These are phyloP conservation scores for Castanopsis chinensis DNA, from an alignment of 306 rosid species.

Conservation along the genomic window DNA sequence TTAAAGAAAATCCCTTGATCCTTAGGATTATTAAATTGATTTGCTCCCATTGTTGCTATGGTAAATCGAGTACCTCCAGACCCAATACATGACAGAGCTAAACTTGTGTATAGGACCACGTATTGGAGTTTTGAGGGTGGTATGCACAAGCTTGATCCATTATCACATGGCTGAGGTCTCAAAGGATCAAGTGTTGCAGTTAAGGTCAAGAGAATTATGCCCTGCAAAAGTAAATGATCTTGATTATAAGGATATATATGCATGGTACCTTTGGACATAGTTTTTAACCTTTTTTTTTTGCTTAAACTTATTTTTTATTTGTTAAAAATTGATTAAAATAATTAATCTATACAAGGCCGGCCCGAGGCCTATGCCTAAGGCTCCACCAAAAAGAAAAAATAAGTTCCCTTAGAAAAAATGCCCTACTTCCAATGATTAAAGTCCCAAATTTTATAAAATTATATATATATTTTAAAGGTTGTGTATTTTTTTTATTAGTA, in stretches of 20 bases:
- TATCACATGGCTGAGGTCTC: constrained; percentile 18
- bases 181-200: constrained; percentile 14
- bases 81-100: constrained; percentile 13
- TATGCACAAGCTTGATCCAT: constrained; percentile 8
- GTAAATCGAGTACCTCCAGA: constrained; percentile 20
- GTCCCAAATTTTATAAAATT: no score
- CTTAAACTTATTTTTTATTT: no score
- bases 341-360: no score
- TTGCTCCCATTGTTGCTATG: constrained; percentile 27
- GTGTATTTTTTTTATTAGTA: no score
- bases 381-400: no score
- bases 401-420: no score
- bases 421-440: no score
- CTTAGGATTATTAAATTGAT: constrained; percentile 16
- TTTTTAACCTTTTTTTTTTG: no score
- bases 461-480: no score
- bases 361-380: no score
- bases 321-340: no score
- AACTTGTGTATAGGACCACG: constrained; percentile 1
- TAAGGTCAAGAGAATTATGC: constrained; percentile 6
- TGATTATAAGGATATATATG: not conserved
- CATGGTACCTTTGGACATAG: no score
- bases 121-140: constrained; percentile 9
- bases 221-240: constrained; percentile 2
- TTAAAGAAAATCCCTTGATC: constrained; percentile 30